Conservation (phyloP, 2,329 filamentous ascomycete species). For the Penicillium psychrosexuale region DNA sequence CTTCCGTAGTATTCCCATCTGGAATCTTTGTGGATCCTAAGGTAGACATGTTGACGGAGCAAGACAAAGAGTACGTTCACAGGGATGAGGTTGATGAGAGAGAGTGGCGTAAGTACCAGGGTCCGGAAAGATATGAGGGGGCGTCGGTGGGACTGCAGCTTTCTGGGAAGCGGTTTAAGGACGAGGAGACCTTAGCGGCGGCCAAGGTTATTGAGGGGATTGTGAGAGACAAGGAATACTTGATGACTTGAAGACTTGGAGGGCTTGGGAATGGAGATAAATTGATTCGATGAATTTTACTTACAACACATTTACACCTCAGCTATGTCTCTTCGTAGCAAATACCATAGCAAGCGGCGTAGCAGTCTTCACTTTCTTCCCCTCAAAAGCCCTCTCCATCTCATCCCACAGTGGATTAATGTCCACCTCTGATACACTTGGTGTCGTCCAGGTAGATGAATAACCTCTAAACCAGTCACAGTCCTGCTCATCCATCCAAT, state of each 20-base stretch:
- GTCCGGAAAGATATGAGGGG: constrained; percentile 34
- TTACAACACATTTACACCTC: background rate
- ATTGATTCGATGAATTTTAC: background rate
- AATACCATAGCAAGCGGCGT: constrained; percentile 5
- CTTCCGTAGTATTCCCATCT: constrained; percentile 29
- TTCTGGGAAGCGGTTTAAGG: constrained; percentile 50
- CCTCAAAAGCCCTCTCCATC: constrained; percentile 1
- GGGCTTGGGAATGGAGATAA: background rate
- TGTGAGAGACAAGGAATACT: constrained; percentile 4
- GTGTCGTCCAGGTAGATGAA: constrained; percentile 3
- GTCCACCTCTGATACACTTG: background rate
- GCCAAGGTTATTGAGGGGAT: constrained; percentile 26
- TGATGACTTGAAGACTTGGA: constrained; percentile 2
- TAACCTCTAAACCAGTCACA: constrained; percentile 6
- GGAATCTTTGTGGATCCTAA: constrained; percentile 28
- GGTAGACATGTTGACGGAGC: constrained; percentile 20
- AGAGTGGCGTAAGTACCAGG: constrained; percentile 34
- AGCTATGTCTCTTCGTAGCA: background rate
- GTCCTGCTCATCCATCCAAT: constrained; percentile 6
- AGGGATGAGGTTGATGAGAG: constrained; percentile 28
- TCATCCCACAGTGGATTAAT: constrained; percentile 3
- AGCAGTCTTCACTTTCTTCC: constrained; percentile 4
- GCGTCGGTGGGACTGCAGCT: constrained; percentile 54
- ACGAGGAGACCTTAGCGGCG: constrained; percentile 49
- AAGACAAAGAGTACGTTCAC: constrained; percentile 22